Evolutionary conservation across 352 stramenopile genomes (phyloP), one percentile per base, ranked within the genome.

Genomic region (Phytophthora cajani): DNA sequence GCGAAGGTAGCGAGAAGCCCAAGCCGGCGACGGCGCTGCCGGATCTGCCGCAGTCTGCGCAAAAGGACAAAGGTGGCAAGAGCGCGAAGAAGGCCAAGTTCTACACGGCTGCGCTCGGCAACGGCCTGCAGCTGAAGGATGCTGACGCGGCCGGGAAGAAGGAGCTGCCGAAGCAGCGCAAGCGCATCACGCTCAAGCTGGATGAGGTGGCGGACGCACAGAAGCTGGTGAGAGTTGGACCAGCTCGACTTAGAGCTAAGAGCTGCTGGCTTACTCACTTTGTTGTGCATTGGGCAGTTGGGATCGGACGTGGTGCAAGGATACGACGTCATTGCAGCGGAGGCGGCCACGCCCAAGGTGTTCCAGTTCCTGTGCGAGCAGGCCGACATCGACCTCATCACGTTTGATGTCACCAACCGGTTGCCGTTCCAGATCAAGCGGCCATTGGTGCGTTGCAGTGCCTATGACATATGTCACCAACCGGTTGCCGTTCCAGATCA

Each of bases 291-390:
- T 65, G 27, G n/a, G 30, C 55, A 94, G 88, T 79, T 81, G 54
- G 67, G 63, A 27, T 90, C 81, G 30, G 62, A 79, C 16, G 74
- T 80, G 7, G 68, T 93, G 40, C 91, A 92, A 62, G 67, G 74
- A 56, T 96, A 93, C 69, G 87, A 95, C 46, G 56, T 96, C 8
- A 81, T 96, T n/a, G 89, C 89, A 1, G 86, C 85, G 1, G 84
- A 95, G 59, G 81, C 85, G 5, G 54, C 62, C 27, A 89, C 79
- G 17, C 66, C 69, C 23, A 93, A 91, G 46, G 79, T 93, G n/a
- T 96, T 96, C 55, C 89, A 96, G 70, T 94, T 83, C 38, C 63
- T 93, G 5, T 96, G 89, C 63, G 87, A 96, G 64, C 84, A 93
- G 16, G 86, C 66, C 19, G 83, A 92, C 17, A 76, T 96, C 11